Percentiles rank a stretch among this genome's conserved stretches.
Conservation (phyloP, 116 monocot genomes). For the Phalaenopsis hybrid region DNA sequence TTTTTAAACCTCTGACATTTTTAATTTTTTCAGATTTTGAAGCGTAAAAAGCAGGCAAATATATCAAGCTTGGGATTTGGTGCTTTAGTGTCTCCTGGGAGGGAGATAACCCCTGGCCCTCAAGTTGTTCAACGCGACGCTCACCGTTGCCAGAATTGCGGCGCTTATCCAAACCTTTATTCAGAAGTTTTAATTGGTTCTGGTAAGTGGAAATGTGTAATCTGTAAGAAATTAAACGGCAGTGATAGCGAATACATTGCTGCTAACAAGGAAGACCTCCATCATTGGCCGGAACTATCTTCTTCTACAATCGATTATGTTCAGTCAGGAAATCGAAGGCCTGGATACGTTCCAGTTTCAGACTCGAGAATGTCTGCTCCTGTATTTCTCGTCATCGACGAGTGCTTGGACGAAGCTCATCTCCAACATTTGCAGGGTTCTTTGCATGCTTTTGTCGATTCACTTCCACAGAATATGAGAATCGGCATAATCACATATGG, state of each 20-base stretch:
- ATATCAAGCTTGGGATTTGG: constrained; percentile 57
- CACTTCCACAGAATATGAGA: constrained; percentile 64
- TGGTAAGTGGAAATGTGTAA: constrained; percentile 92
- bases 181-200: constrained; percentile 71
- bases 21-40: constrained; percentile 30
- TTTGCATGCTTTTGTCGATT: constrained; percentile 94
- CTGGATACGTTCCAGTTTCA: constrained; percentile 64
- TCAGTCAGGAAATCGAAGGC: constrained; percentile 56
- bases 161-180: constrained; percentile 77
- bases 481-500: constrained; percentile 87
- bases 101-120: constrained; percentile 64
- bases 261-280: constrained; percentile 52
- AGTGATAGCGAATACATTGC: constrained; percentile 74
- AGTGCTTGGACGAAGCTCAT: constrained; percentile 94
- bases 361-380: constrained; percentile 74
- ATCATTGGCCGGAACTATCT: constrained; percentile 62
- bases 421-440: constrained; percentile 91
- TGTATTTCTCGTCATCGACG: constrained; percentile 85
- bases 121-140: constrained; percentile 63
- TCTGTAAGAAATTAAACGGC: constrained; percentile 69
- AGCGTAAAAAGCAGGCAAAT: constrained; percentile 56
- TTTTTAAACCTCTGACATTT: neutral
- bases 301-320: constrained; percentile 73
- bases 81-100: constrained; percentile 79
- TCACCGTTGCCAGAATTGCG: constrained; percentile 82